Base-by-base conservation (phyloP, 2,329 filamentous ascomycete genomes). In the Phoma sp. region DNA sequence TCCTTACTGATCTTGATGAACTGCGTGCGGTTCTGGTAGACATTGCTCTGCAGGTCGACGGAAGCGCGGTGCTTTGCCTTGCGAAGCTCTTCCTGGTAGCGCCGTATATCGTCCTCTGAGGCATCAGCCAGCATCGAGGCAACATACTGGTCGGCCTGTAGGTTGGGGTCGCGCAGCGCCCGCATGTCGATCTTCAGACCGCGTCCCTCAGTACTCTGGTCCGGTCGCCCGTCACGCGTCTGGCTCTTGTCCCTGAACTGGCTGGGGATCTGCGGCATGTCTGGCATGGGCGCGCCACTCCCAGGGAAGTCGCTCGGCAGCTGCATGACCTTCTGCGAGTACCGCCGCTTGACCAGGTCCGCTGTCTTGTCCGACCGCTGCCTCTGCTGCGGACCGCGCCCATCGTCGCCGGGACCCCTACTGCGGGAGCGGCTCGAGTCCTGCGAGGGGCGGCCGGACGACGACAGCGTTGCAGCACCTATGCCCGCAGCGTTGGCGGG, bases 1-100 rank as follows among this genome's bases (percentile, higher is more conserved):
- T 99, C 95, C 77, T 98, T 97, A 73, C 93, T 97, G 75, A 99
- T 98, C 76, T 96, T 96, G 81, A 99, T 98, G 71, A 99, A 99
- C 69, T 98, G 95, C 0, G 91, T 96, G 43, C 95, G 87, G 75
- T 99, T 99, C 75, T 97, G 93, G 76, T 96, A 93, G 45, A 99
- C 89, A 76, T 93, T 98, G 70, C 96, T 91, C 75, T 98, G 93
- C 22, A 99, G 81, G 65, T 98, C 93, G 43, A 86, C 83, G 4
- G 89, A 88, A 7, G 91, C 92, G 51, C 90, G 86, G 61, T 84
- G 83, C 75, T 93, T 93, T 52, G 95, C 81, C 65, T 88, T 89
- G 60, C 87, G 86, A 38, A 97, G 80, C 22, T 87, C 86, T 44
- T 84, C 81, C 71, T 96, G 90, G 72, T 89, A 97, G 46, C 89